Conservation (phyloP, 176 grass and related monocot species). For the Eleusine indica region DNA sequence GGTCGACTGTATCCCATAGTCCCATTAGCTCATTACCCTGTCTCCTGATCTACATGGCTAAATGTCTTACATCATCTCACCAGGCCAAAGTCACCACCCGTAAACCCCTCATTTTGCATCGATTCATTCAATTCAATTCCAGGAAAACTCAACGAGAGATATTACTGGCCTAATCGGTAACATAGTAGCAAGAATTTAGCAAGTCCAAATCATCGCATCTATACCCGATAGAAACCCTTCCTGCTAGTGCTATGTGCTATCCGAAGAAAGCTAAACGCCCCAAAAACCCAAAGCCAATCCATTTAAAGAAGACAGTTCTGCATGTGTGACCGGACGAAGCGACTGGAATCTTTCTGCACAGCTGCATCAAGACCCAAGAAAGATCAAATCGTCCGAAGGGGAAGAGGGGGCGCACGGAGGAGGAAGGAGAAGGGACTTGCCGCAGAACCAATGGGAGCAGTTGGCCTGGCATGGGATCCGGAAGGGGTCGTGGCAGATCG, state of each 20-base stretch:
- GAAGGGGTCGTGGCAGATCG: slow-evolving; percentile 88
- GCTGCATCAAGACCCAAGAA: not conserved
- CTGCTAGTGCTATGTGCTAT: not conserved
- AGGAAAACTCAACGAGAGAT: not conserved
- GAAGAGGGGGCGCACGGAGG: not conserved
- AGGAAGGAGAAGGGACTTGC: slow-evolving; percentile 38
- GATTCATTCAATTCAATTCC: not conserved
- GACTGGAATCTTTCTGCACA: not conserved
- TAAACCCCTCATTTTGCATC: slow-evolving; percentile 26
- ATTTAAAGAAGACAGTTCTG: not conserved
- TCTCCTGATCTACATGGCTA: not conserved
- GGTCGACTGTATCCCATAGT: not conserved
- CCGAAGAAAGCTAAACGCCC: not conserved
- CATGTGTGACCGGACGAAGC: not conserved
- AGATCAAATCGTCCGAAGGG: not conserved
- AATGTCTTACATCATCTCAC: not conserved
- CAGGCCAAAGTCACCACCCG: not conserved
- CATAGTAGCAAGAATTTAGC: not conserved
- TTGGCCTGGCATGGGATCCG: slow-evolving; percentile 84
- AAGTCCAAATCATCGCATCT: not conserved
- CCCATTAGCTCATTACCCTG: not conserved
- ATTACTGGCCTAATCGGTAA: not conserved
- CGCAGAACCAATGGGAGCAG: slow-evolving; percentile 99
- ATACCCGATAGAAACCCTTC: not conserved
- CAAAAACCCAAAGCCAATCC: not conserved